Base-by-base conservation (phyloP, 176 grass and related monocot species). In the Aegilops tauschii region DNA sequence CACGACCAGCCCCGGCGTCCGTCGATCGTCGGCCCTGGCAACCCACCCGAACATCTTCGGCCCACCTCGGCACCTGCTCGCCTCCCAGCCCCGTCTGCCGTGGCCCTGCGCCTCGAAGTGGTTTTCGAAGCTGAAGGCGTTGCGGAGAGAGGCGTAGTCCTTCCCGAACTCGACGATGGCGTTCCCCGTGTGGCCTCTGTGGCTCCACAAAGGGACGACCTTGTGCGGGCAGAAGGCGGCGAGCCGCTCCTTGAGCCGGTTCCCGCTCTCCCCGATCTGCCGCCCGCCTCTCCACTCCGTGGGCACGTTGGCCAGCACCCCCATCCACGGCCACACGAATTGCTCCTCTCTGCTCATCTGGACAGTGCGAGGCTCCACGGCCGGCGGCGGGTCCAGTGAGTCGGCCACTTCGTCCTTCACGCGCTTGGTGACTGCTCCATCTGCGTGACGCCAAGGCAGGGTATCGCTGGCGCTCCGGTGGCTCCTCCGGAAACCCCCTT, bases 191-290 rank as follows among this genome's bases (percentile, higher is more conserved):
- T 91, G 89, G 23, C 85, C 89, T 73, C 52, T 87, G n/a, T 83
- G 31, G 62, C 83, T 91, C 89, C 89, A 91, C 79, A 91, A n/a
- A 61, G 89, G 47, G 30, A 78, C 63, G 29, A 91, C 89, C 73
- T 70, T 87, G 9, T 79, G 80, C 34, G 76, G 76, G 76, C 56
- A 61, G 5, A 79, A 79, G 3, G 32, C 21, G 3, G 76, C 61
- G 54, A 79, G 12, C 34, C 25, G 76, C 31, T 79, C 56, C 76
- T 79, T 79, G 31, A 79, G 56, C 21, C 76, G 21, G 56, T 79
- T 62, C 5, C 76, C 76, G 36, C 56, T 79, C 14, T 79, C 89
- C n/a, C 89, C 89, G 21, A 91, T 21, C 8, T 73, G 75, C 23
- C 89, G 84, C 5, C 89, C 89, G 32, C 83, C 69, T 63, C 83